Conservation (phyloP, 2,329 filamentous ascomycete genomes). For the Ilyonectria mors-panacis region DNA sequence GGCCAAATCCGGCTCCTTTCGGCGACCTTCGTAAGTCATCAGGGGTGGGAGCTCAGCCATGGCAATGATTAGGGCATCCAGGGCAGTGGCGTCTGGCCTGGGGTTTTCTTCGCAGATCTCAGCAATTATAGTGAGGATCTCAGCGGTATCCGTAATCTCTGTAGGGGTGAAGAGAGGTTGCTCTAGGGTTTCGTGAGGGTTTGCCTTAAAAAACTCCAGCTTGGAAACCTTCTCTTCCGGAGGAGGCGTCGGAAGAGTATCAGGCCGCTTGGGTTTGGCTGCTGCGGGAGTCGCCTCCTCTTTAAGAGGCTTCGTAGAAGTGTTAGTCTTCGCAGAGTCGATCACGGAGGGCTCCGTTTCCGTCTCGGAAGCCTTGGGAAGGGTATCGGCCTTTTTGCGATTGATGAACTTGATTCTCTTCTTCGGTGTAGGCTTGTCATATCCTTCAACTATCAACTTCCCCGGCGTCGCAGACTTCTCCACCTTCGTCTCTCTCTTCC, state of each 20-base stretch:
- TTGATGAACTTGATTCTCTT: not conserved
- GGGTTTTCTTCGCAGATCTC: slow-evolving; percentile 1
- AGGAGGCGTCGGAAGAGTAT: too few species aligned
- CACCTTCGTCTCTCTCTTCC: not conserved
- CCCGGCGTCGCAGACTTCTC: too few species aligned
- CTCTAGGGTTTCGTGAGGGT: too few species aligned
- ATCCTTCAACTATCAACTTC: not conserved
- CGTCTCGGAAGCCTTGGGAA: not conserved
- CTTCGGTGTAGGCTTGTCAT: not conserved
- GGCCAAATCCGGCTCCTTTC: slow-evolving; percentile 10
- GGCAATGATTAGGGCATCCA: slow-evolving; percentile 2
- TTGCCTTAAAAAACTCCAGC: not conserved
- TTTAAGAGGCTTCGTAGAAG: not conserved
- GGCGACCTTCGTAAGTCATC: slow-evolving; percentile 19
- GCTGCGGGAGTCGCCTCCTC: not conserved
- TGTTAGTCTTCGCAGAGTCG: not conserved
- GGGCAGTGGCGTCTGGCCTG: slow-evolving; percentile 6
- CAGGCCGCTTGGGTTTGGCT: too few species aligned
- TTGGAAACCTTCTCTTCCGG: too few species aligned
- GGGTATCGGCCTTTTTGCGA: not conserved
- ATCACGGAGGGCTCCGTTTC: not conserved
- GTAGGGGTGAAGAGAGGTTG: not conserved
- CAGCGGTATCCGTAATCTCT: not conserved
- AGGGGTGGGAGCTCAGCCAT: slow-evolving; percentile 31
- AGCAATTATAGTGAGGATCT: not conserved